Percentiles rank a stretch among this genome's conserved stretches.
phyloP scores from a whole-genome alignment of 2,329 filamentous ascomycete genomes.

The Aspergillus fischeri region DNA sequence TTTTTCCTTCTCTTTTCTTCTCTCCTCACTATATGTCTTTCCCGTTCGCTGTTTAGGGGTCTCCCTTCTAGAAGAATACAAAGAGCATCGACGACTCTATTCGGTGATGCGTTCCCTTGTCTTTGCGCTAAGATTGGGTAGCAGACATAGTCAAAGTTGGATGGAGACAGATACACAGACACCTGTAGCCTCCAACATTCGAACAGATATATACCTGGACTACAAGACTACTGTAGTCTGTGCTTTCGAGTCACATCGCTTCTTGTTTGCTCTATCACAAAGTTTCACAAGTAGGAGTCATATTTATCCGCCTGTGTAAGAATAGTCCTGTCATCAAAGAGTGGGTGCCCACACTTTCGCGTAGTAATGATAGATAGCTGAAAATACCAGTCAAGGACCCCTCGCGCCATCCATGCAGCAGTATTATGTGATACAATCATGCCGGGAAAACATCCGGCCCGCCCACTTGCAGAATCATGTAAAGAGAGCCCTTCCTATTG shows the following conservation, averaged over 20 bases:
- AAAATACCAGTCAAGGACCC: background rate
- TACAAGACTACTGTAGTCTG: background rate
- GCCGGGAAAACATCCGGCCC: background rate
- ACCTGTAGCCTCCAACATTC: background rate
- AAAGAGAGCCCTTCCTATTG: conserved; percentile 24
- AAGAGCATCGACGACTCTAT: background rate
- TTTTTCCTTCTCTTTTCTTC: conserved; percentile 6
- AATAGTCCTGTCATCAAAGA: background rate
- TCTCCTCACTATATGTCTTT: background rate
- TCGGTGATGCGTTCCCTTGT: background rate
- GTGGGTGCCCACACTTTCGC: background rate
- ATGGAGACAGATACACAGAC: background rate
- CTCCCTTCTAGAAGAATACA: conserved; percentile 2
- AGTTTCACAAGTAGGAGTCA: background rate
- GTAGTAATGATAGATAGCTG: background rate
- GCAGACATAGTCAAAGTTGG: background rate
- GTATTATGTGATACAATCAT: background rate
- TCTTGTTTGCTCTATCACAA: background rate
- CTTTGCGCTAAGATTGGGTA: background rate
- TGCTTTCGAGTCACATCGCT: background rate
- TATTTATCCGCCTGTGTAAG: background rate
- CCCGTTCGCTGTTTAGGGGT: no score
- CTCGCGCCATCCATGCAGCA: background rate
- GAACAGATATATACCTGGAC: background rate
- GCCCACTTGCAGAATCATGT: conserved; percentile 11